Evolutionary conservation across 2,329 filamentous ascomycete genomes (phyloP), one percentile per base, ranked within the genome.

Genomic region (Fusarium sterilihyphosum): DNA sequence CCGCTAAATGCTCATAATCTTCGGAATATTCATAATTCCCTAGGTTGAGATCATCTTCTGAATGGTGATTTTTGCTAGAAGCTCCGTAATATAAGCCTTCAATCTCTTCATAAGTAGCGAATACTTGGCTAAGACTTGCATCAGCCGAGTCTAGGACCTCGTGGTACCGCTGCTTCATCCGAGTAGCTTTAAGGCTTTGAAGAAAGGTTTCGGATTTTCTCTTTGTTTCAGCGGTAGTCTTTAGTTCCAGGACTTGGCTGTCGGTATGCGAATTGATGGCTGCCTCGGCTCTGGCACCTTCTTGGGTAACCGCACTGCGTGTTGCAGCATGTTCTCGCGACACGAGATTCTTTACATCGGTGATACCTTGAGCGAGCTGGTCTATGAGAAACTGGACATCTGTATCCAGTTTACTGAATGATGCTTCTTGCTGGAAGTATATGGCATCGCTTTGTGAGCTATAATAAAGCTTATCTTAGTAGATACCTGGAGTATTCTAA

Each of bases 251-350:
- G 0, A 63, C 1, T 33, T 38, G 37, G 3, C 1, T 10, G 3
- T 60, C 8, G 1, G n/a, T 49, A 2, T 49, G 41, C 1, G 5
- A 13, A 0, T 62, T 44, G 2, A 65, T 18, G 1, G 31, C 18
- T 3, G 0, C 26, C 26, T 44, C 20, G 0, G 2, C 5, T 1
- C 17, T n/a, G 0, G 16, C 1, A 0, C 8, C 2, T 33, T 62
- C 57, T 0, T n/a, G 17, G 3, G 11, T 14, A 0, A 62, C 0
- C 0, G 1, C 2, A 0, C 0, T 1, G 0, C 62, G 57, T 1
- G 38, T 65, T 18, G 4, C 0, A 6, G 4, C 1, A 0, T 65
- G 46, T 17, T 65, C 57, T 4, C 4, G 11, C 18, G 2, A 11
- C 1, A 63, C 2, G 6, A 44, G 13, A 1, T 38, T 0, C 0